Base-by-base conservation (phyloP, 2,329 filamentous ascomycete species). In the Triangularia setosa region DNA sequence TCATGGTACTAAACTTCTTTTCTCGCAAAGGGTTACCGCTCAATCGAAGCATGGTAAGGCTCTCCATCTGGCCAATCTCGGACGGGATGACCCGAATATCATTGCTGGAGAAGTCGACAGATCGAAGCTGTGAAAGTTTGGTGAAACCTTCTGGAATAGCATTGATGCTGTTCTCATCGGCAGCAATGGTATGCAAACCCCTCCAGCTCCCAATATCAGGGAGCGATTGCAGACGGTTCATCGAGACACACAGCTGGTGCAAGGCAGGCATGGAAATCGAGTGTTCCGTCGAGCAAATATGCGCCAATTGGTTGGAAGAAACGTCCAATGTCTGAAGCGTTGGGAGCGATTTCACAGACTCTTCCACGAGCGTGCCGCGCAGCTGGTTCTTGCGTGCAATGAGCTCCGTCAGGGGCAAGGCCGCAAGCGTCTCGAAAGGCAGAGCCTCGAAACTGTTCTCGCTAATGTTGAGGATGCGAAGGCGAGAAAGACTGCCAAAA, bases 11-110 rank as follows among this genome's bases (percentile, higher is more conserved):
- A 69, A 95, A 92, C 74, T 93, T 97, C 74, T 90, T 93, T 74
- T 97, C 93, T 14, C 91, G 84, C 14, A 99, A 79, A 0, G 95
- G 95, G 72, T 99, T 99, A n/a, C 92, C 93, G 53, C 88, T 88
- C 30, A 99, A 81, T 4, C 89, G 87, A 52, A 98, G 84, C 73
- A 88, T 88, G 21, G 87, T 83, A 9, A 99, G 79, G 54, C 79
- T 87, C 5, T 92, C 87, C 92, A 98, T 97, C 25, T 86, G 80
- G 4, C 89, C 90, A 64, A 98, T 86, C 68, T 87, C 88, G 0
- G 91, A 84, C 28, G 95, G 91, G 7, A 99, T 76, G 12, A 85
- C 80, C 1, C 86, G 87, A 57, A 99, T 87, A 68, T 95, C 87
- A 72, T 99, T 99, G 69, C 89, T 88, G 0, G 90, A 91, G 69